Base-by-base conservation (phyloP, 768 basidiomycete species). In the Lactarius sanguifluus region DNA sequence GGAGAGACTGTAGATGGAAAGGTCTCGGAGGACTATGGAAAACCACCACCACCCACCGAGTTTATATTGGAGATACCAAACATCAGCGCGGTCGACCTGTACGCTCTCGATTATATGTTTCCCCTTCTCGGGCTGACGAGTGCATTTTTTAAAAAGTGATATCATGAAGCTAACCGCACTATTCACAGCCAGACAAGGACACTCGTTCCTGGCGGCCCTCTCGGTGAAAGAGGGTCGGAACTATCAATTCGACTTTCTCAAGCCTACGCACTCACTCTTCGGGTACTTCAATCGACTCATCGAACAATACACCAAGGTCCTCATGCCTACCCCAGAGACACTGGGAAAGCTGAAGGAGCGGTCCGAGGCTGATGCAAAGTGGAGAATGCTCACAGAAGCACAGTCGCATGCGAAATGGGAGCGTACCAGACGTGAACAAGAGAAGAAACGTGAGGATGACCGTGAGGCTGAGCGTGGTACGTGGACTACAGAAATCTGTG, bases 271-370 rank as follows among this genome's bases (percentile, higher is more conserved):
- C 75, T 97, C 96, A 7, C 87, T 99, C 40, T 98, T 96, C 73
- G 90, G 91, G 50, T 96, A 92, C 79, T 99, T 98, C 81, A 98
- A 98, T 77, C 89, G 92, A 72, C 86, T 98, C 77, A 94, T 98
- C 71, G 95, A 98, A 73, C 94, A 96, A 76, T 98, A 99, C 78
- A 86, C 87, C 67, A 95, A 91, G 79, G 85, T 98, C 69, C 81
- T 98, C 72, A 83, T 93, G 65, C 94, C 97, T 62, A 85, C 85
- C 70, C 86, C 86, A 75, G 92, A 92, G 71, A 81, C 79, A 66
- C 78, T 96, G 74, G 87, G 85, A 71, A 81, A 84, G 71, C 76
- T 98, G 65, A 85, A 87, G 70, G 85, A 84, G 47, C 83, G 87
- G 55, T 79, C 86, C 7, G 80, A 87, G 71, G 81, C 86, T 50